These are phyloP conservation scores for Jamesozyma jinghongensis DNA, from an alignment of 805 yeast species.

Conservation along the genomic window DNA sequence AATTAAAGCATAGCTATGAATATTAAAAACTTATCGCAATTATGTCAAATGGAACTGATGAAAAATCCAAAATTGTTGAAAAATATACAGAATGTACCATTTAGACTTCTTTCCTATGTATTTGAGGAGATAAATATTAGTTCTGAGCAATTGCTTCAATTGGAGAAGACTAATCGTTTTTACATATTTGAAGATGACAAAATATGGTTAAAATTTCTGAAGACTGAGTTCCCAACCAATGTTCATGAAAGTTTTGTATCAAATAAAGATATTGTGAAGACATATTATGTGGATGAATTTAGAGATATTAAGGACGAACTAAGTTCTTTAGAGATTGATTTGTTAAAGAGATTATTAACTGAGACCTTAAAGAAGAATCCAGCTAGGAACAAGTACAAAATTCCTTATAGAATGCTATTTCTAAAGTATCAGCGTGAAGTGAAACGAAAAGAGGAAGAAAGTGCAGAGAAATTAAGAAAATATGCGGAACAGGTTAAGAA, in stretches of 20 bases:
- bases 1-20: background rate
- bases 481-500: conserved; percentile 23
- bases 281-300: conserved; percentile 11
- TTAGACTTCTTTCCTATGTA: conserved; percentile 24
- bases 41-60: conserved; percentile 20
- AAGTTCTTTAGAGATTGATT: conserved; percentile 8
- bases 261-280: conserved; percentile 16
- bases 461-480: conserved; percentile 29
- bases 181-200: conserved; percentile 34
- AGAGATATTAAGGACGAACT: background rate
- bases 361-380: conserved; percentile 15
- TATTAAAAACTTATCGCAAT: conserved; percentile 14
- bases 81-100: conserved; percentile 30
- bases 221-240: conserved; percentile 31
- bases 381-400: conserved; percentile 20
- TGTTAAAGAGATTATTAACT: conserved; percentile 10
- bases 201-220: conserved; percentile 28
- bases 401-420: conserved; percentile 32
- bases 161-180: conserved; percentile 28
- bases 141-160: conserved; percentile 25
- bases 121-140: conserved; percentile 26
- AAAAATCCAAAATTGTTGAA: conserved; percentile 17
- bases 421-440: conserved; percentile 29
- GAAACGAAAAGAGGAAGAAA: conserved; percentile 27
- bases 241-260: conserved; percentile 26